These are phyloP conservation scores for Fraxinus ornus DNA, from an alignment of 305 asterid species.

Conservation along the genomic window DNA sequence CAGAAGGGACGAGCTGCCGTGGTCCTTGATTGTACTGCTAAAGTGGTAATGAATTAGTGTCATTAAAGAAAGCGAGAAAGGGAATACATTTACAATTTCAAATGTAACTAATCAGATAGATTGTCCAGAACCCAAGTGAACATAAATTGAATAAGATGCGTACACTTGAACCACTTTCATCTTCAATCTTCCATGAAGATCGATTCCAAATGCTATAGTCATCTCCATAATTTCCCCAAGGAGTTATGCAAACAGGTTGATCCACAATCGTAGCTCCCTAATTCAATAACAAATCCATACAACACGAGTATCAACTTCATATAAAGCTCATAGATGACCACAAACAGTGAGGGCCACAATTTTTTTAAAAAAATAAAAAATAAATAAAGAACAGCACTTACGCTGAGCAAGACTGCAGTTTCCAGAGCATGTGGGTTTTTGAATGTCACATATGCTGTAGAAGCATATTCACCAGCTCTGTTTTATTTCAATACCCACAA, in stretches of 20 bases:
- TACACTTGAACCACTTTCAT: slow-evolving; percentile 54
- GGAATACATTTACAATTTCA: too few species aligned
- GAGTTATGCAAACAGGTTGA: slow-evolving; percentile 82
- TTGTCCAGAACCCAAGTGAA: too few species aligned
- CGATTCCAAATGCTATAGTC: slow-evolving; percentile 60
- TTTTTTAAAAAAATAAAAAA: neutral
- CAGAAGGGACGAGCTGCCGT: neutral
- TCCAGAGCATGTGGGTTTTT: slow-evolving; percentile 80
- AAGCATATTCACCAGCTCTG: slow-evolving; percentile 83
- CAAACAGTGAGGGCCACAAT: neutral
- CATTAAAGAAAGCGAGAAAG: slow-evolving; percentile 31
- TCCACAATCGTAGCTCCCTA: slow-evolving; percentile 88
- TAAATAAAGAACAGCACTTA: slow-evolving; percentile 39
- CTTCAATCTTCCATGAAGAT: slow-evolving; percentile 60
- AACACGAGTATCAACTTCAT: neutral
- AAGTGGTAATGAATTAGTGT: neutral
- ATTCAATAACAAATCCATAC: slow-evolving; percentile 7
- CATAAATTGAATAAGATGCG: too few species aligned
- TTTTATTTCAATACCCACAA: slow-evolving; percentile 19
- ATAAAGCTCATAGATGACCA: neutral
- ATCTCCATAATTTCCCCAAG: slow-evolving; percentile 80
- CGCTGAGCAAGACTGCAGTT: slow-evolving; percentile 92
- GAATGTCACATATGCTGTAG: slow-evolving; percentile 89
- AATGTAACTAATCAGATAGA: too few species aligned
- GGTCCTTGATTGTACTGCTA: slow-evolving; percentile 29